These are phyloP conservation scores for Apiotrichum porosum DNA, from an alignment of 1,284 basidiomycete genomes.

Conservation along the genomic window DNA sequence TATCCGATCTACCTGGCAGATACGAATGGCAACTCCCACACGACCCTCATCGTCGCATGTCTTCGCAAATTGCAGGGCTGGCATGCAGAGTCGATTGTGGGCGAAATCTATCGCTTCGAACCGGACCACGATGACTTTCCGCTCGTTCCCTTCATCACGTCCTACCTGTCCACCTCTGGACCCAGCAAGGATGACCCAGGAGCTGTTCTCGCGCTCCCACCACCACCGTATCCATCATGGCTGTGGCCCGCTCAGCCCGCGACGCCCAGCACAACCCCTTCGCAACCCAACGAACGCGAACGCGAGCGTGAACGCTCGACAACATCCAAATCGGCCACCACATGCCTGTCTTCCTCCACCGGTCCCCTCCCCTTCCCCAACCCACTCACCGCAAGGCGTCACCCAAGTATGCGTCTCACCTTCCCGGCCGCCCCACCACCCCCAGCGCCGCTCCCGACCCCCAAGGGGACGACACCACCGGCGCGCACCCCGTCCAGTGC, in stretches of 20 bases:
- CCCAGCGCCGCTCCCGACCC: not conserved
- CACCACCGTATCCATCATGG: conserved; percentile 40
- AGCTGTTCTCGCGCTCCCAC: conserved; percentile 25
- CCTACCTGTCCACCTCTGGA: conserved; percentile 25
- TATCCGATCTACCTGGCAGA: conserved; percentile 46
- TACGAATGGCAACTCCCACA: conserved; percentile 42
- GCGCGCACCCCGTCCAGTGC: conserved; percentile 4
- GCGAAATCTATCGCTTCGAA: conserved; percentile 41
- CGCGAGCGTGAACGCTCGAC: too few relatives aligned
- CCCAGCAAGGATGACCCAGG: conserved; percentile 18
- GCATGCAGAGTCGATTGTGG: conserved; percentile 37
- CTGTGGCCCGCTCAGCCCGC: conserved; percentile 26
- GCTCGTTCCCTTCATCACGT: conserved; percentile 33
- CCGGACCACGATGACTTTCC: conserved; percentile 43
- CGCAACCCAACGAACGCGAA: not conserved
- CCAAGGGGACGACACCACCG: not conserved
- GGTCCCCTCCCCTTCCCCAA: conserved; percentile 39
- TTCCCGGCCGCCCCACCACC: conserved; percentile 21
- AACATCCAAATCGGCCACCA: not conserved
- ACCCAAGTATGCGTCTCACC: conserved; percentile 41
- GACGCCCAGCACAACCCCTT: conserved; percentile 10
- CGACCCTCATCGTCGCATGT: conserved; percentile 39
- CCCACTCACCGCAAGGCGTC: conserved; percentile 30
- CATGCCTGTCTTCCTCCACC: not conserved
- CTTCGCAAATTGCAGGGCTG: conserved; percentile 45